phyloP scores from a whole-genome alignment of 306 rosid species.

The Oemleria cerasiformis region DNA sequence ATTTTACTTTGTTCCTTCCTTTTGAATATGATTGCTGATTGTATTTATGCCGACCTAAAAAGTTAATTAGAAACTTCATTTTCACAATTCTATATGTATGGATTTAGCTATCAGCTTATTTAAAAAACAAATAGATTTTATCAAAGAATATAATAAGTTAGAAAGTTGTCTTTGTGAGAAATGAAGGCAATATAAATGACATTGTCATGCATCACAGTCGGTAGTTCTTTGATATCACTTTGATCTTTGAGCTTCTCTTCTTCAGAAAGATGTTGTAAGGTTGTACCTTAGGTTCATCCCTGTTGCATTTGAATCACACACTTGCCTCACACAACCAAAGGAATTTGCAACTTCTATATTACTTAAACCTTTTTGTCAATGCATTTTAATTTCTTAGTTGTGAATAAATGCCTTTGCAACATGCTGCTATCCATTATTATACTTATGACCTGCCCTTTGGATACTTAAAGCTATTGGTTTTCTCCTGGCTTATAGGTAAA shows the following conservation, averaged over 20 bases:
- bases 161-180: too few species aligned
- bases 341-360: not conserved
- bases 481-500: constrained; percentile 57
- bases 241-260: not conserved
- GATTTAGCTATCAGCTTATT: too few species aligned
- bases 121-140: too few species aligned
- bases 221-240: not conserved
- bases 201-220: not conserved
- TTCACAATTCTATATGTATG: too few species aligned
- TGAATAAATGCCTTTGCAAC: not conserved
- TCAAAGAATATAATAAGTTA: too few species aligned
- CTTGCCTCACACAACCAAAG: not conserved
- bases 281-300: not conserved
- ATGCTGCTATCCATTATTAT: not conserved
- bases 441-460: not conserved
- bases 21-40: not conserved
- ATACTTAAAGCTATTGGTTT: constrained; percentile 8
- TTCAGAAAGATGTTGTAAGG: not conserved
- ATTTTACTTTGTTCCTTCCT: not conserved
- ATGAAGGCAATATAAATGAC: not conserved
- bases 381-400: not conserved
- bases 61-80: too few species aligned
- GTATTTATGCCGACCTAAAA: too few species aligned
- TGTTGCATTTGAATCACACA: not conserved
- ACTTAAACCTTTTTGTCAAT: not conserved